Conservation (phyloP, 208 protist species). For the Leishmania major region DNA sequence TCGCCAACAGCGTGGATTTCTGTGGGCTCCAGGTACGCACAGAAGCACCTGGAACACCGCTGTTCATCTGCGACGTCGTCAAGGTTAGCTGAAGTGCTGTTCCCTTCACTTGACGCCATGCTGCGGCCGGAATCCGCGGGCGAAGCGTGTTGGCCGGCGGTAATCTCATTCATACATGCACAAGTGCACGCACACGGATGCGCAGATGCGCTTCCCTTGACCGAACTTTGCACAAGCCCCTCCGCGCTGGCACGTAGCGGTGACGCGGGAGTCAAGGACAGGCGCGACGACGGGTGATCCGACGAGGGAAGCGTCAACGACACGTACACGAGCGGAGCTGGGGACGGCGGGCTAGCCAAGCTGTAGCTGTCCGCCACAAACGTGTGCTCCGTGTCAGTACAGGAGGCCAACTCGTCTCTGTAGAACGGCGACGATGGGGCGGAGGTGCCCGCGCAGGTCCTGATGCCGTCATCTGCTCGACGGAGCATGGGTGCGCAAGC, state of each 20-base stretch:
- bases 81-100: neutral
- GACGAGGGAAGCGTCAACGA: neutral
- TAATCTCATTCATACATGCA: neutral
- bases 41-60: neutral
- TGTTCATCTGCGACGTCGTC: neutral
- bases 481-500: neutral
- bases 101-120: neutral
- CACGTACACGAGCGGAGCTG: conserved; percentile 19
- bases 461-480: neutral
- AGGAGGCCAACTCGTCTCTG: conserved; percentile 19
- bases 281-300: neutral
- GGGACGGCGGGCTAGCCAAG: neutral
- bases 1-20: neutral
- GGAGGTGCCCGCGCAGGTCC: neutral
- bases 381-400: conserved; percentile 5
- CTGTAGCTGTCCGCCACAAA: neutral
- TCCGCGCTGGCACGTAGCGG: neutral
- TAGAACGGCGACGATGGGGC: conserved; percentile 2
- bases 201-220: neutral
- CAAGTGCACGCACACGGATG: neutral
- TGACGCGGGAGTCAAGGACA: neutral
- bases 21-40: neutral
- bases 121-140: neutral
- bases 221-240: neutral
- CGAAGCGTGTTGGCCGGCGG: neutral